Evolutionary conservation across 441 rosid species (phyloP).

Genomic region (Jatropha multifida): DNA sequence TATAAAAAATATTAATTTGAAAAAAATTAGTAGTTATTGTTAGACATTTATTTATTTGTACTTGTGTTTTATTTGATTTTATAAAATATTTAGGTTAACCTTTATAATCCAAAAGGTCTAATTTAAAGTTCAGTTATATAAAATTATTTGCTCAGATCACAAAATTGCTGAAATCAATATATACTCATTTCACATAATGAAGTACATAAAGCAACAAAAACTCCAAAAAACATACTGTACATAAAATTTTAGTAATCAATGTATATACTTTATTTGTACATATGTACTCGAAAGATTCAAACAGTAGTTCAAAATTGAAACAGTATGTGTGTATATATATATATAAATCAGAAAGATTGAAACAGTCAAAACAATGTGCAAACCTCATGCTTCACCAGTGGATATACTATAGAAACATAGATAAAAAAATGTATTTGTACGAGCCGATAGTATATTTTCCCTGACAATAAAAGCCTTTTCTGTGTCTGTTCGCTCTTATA

Average conservation of each 20-base stretch:
- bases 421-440: background rate
- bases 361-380: constrained; percentile 9
- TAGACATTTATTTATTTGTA: too few species aligned
- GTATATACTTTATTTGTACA: background rate
- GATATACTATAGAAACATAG: background rate
- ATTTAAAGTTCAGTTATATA: too few species aligned
- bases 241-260: background rate
- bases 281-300: background rate
- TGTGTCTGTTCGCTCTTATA: background rate
- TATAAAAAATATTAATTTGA: too few species aligned
- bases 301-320: background rate
- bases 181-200: too few species aligned
- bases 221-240: background rate
- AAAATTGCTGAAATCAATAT: too few species aligned
- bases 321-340: background rate
- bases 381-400: background rate
- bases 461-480: background rate
- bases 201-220: background rate
- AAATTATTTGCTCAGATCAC: too few species aligned
- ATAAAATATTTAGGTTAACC: too few species aligned
- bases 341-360: background rate
- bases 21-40: background rate
- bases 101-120: too few species aligned
- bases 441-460: background rate
- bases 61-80: too few species aligned